Evolutionary conservation across 208 protist genomes (phyloP).

Genomic region (Crithidia mellificae): DNA sequence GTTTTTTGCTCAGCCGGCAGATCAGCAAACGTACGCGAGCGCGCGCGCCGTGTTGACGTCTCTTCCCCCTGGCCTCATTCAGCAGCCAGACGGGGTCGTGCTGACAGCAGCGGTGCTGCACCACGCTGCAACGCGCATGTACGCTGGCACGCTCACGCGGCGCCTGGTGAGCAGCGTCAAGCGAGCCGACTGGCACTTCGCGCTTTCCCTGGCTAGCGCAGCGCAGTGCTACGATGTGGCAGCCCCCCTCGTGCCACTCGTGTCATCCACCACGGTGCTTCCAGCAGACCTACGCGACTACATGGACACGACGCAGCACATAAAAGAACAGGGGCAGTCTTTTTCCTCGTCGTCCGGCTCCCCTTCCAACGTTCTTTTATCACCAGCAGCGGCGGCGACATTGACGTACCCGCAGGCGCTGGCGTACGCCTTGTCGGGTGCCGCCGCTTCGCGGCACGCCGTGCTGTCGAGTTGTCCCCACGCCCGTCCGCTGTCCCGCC

Average conservation of each 20-base stretch:
- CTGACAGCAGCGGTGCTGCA: constrained; percentile 33
- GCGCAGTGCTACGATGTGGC: constrained; percentile 43
- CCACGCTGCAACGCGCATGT: constrained; percentile 50
- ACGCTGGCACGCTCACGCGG: constrained; percentile 52
- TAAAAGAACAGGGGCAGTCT: neutral
- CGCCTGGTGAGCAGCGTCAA: constrained; percentile 13
- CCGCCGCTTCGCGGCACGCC: neutral
- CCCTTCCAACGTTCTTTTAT: neutral
- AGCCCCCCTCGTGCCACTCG: constrained; percentile 11
- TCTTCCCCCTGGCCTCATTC: constrained; percentile 24
- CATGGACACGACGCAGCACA: neutral
- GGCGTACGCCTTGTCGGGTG: constrained; percentile 34
- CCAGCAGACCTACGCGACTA: constrained; percentile 19
- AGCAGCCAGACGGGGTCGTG: constrained; percentile 34
- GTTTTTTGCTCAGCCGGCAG: constrained; percentile 28
- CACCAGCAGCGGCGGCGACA: neutral
- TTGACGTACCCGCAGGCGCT: constrained; percentile 37
- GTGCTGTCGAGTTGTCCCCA: constrained; percentile 9
- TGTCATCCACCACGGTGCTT: neutral
- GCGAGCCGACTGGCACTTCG: constrained; percentile 25
- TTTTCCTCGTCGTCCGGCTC: neutral
- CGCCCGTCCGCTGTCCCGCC: constrained; percentile 4
- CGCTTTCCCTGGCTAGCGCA: constrained; percentile 33
- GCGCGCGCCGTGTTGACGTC: constrained; percentile 38
- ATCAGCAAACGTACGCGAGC: constrained; percentile 39